Conservation (phyloP, 2,329 filamentous ascomycete genomes). For the Aspergillus vadensis region DNA sequence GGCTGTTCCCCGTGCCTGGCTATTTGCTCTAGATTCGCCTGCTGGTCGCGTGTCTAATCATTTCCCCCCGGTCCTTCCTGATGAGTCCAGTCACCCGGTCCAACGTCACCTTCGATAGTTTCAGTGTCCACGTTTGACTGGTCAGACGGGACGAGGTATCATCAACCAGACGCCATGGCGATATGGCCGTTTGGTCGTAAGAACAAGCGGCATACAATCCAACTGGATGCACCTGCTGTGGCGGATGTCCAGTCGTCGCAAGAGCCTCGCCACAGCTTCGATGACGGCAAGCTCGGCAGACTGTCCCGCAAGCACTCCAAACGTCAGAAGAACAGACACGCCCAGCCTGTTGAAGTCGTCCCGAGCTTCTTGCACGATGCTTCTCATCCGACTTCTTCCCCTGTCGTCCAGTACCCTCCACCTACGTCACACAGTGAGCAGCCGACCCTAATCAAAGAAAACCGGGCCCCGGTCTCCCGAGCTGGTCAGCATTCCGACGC, state of each 20-base stretch:
- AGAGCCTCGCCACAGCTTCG: constrained; percentile 29
- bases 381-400: constrained; percentile 15
- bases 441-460: constrained; percentile 20
- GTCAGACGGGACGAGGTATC: constrained; percentile 18
- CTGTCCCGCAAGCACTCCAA: constrained; percentile 38
- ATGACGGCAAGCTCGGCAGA: constrained; percentile 30
- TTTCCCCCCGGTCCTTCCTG: constrained; percentile 17
- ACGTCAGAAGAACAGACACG: constrained; percentile 35
- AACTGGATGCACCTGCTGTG: constrained; percentile 56
- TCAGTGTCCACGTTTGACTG: constrained; percentile 25
- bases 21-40: background rate
- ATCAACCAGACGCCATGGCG: constrained; percentile 59
- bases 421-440: constrained; percentile 26
- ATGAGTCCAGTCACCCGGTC: constrained; percentile 31
- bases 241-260: constrained; percentile 39
- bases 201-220: constrained; percentile 66
- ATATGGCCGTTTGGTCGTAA: constrained; percentile 81
- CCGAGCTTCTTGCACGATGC: constrained; percentile 16
- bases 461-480: constrained; percentile 13
- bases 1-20: constrained; percentile 3
- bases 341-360: constrained; percentile 29
- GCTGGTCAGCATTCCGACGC: constrained; percentile 21
- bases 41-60: constrained; percentile 21
- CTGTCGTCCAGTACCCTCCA: constrained; percentile 22
- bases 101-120: constrained; percentile 19